Percentiles rank a stretch among this genome's conserved stretches.
These are phyloP conservation scores for Penicillium psychrofluorescens DNA, from an alignment of 495 filamentous ascomycete species.

Conservation along the genomic window DNA sequence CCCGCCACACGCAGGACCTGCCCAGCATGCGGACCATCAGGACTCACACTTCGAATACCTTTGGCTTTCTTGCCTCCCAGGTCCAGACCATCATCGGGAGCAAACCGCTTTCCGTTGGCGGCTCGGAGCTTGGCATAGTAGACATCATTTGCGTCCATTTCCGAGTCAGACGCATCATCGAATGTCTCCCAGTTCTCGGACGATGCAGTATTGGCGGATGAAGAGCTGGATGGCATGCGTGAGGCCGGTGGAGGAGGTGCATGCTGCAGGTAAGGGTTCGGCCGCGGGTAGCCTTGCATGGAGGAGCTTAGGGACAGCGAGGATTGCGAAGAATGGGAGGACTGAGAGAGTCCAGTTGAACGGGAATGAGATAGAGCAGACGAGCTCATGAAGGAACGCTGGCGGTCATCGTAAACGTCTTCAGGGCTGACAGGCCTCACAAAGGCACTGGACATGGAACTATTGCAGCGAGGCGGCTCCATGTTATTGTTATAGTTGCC, in stretches of 20 bases:
- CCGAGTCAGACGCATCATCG: slow-evolving; percentile 68
- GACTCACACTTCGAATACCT: slow-evolving; percentile 43
- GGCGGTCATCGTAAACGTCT: slow-evolving; percentile 75
- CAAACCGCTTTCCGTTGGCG: slow-evolving; percentile 55
- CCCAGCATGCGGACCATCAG: slow-evolving; percentile 31
- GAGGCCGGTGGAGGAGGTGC: slow-evolving; percentile 44
- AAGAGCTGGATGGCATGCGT: slow-evolving; percentile 67
- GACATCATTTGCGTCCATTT: slow-evolving; percentile 62
- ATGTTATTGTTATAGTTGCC: slow-evolving; percentile 49
- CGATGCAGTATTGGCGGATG: slow-evolving; percentile 52
- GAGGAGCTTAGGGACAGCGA: slow-evolving; percentile 33
- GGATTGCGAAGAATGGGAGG: slow-evolving; percentile 31
- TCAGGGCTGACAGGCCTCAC: slow-evolving; percentile 77
- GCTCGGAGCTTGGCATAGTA: slow-evolving; percentile 72
- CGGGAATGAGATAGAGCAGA: slow-evolving; percentile 36
- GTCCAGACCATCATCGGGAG: slow-evolving; percentile 48
- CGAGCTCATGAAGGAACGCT: slow-evolving; percentile 42
- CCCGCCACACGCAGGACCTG: slow-evolving; percentile 36
- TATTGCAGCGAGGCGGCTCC: slow-evolving; percentile 57
- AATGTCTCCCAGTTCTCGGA: slow-evolving; percentile 97
- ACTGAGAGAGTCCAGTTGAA: slow-evolving; percentile 33
- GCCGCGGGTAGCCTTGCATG: slow-evolving; percentile 26
- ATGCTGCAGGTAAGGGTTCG: slow-evolving; percentile 35
- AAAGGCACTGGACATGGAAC: slow-evolving; percentile 55
- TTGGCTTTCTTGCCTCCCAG: slow-evolving; percentile 47